A percentile compares a stretch with the other conserved stretches of the same genome.
Evolutionary conservation across 2,329 filamentous ascomycete genomes (phyloP).

Genomic region (Pseudogymnoascus sp.): DNA sequence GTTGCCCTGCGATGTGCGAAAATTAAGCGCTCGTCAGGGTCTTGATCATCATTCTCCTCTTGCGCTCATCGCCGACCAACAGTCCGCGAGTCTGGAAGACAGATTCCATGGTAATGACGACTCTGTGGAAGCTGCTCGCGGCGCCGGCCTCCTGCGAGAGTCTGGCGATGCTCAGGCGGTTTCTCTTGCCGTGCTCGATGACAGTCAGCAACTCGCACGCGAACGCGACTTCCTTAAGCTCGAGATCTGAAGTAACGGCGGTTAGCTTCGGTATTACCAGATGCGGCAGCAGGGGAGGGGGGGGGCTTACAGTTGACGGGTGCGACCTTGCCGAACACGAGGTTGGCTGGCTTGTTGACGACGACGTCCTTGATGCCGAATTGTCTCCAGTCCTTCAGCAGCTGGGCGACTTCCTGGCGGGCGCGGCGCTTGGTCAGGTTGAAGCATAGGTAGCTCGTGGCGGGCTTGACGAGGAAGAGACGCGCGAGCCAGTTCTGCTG

Average conservation of each 20-base stretch:
- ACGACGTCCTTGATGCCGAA: conserved; percentile 75
- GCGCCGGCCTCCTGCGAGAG: conserved; percentile 90
- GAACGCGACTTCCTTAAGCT: conserved; percentile 81
- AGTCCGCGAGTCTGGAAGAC: conserved; percentile 57
- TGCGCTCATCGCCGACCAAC: conserved; percentile 58
- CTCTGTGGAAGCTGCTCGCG: conserved; percentile 76
- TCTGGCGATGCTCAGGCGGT: conserved; percentile 68
- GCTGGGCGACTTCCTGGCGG: conserved; percentile 64
- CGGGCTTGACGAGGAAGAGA: conserved; percentile 83
- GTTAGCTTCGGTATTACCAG: conserved; percentile 11
- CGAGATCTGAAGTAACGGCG: conserved; percentile 48
- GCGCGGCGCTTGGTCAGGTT: conserved; percentile 61
- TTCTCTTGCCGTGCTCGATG: conserved; percentile 72
- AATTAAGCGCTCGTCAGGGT: conserved; percentile 34
- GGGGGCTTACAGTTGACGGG: conserved; percentile 64
- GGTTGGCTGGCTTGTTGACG: conserved; percentile 68
- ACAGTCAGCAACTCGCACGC: conserved; percentile 81
- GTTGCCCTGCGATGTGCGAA: background rate
- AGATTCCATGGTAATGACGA: conserved; percentile 66
- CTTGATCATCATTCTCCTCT: conserved; percentile 65
- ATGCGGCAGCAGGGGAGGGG: no score
- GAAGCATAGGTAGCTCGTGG: conserved; percentile 66
- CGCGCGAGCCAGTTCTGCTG: conserved; percentile 83
- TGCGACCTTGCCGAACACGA: conserved; percentile 70
- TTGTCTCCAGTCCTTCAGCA: conserved; percentile 71